Base-by-base conservation (phyloP, 495 filamentous ascomycete genomes). In the Niebla homalea region DNA sequence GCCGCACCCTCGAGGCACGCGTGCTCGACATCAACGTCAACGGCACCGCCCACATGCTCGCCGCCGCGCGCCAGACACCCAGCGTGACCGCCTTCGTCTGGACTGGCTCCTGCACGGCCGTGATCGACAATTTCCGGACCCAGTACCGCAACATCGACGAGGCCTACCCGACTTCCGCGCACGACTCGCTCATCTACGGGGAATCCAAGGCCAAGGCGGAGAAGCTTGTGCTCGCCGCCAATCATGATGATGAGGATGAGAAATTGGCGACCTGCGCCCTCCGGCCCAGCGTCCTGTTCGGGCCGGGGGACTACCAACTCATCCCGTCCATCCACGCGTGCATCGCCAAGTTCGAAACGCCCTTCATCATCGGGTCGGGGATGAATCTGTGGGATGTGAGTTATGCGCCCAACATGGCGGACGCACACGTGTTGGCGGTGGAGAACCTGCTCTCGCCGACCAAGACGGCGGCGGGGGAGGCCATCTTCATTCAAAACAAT, bases 401-500 rank as follows among this genome's bases (percentile, higher is more conserved):
- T 21, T 76, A 82, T 58, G 73, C 80, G 20, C 62, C 62, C 54
- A 84, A 84, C 49, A 61, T 76, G 23, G 80, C 77, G 15, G 71
- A 81, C 54, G 79, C 79, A 18, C 78, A 83, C 57, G 62, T 81
- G 21, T 70, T 84, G 32, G 79, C 80, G 4, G 70, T 73, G 4
- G 70, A 76, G 55, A 80, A 80, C 55, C 65, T 83, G 44, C 54
- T 78, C 18, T 70, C 69, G 4, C 29, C 21, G 21, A 65, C 68
- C 1, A 68, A 60, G 36, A 77, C 75, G 7, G 78, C 77, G 20
- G 75, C 78, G 0, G 80, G 80, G 0, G 69, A 81, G 51, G 74
- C 70, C 15, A 78, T 83, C 56, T 81, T 78, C 61, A 75, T 83
- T 29, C 74, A 77, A 43, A 83, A 83, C 51, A 74, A 80, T 45